Base-by-base conservation (phyloP, 2,329 filamentous ascomycete genomes). In the Zasmidium citrigriseum region DNA sequence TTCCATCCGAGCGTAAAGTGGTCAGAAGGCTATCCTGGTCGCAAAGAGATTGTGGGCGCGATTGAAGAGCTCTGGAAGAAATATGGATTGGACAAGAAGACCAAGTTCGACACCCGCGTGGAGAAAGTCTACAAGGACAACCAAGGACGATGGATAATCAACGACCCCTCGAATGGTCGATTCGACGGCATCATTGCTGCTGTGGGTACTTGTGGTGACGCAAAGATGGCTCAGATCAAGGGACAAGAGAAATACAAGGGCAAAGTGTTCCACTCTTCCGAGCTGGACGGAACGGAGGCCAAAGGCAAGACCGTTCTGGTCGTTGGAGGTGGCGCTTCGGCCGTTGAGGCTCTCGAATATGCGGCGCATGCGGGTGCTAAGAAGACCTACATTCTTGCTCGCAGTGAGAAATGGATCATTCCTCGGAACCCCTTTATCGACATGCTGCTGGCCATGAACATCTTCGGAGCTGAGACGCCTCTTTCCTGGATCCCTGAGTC, bases 341-440 rank as follows among this genome's bases (percentile, higher is more conserved):
- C 90, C 2, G 87, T 96, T 3, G 90, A 96, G 72, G 90, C 89
- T 0, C 79, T 96, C 22, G 90, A 96, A 69, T 96, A 91, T 66
- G 89, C 89, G 1, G 83, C 87, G 11, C 78, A 84, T 12, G 83
- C 86, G 45, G 81, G 86, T 3, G 90, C 90, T 0, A 77, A 79
- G 7, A 86, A 90, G 67, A 87, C 88, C 0, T 87, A 86, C 57
- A 86, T 96, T 25, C 82, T 96, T 10, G 86, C 90, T 0, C 83
- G 91, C 22, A 64, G 58, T 20, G 67, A 70, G 49, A 70, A 70
- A 45, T 71, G 69, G 69, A 67, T 69, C 57, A 68, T 69, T 24
- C 91, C 91, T 0, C 83, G 91, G 9, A 95, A 96, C 64, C 79
- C 89, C 0, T 50, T 95, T 46, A 80, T 95, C 52, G 87, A 96